Percentiles rank a stretch among this genome's conserved stretches.
phyloP scores from a whole-genome alignment of 352 stramenopile species.

The Plasmopara muralis region DNA sequence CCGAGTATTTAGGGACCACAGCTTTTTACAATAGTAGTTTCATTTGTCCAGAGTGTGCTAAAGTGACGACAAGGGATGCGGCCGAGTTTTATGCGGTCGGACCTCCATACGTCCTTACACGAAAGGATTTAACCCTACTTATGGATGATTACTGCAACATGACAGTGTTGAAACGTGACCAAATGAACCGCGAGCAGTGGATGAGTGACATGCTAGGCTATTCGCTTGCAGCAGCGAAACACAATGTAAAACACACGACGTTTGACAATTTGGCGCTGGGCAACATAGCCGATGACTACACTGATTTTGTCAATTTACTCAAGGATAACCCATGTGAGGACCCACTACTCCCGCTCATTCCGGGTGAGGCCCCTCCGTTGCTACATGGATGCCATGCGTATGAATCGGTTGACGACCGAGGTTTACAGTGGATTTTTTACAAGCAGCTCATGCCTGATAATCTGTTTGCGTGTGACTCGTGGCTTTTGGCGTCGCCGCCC shows the following conservation, averaged over 20 bases:
- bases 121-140: conserved; percentile 38
- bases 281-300: conserved; percentile 54
- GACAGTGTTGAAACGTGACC: conserved; percentile 35
- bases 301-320: conserved; percentile 46
- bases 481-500: conserved; percentile 54
- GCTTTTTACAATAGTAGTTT: conserved; percentile 40
- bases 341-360: conserved; percentile 32
- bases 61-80: conserved; percentile 33
- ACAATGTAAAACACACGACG: conserved; percentile 57
- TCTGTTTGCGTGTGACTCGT: conserved; percentile 72
- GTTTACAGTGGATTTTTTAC: conserved; percentile 59
- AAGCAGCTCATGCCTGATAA: conserved; percentile 58
- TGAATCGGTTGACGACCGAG: conserved; percentile 34
- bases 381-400: conserved; percentile 43
- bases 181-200: conserved; percentile 23
- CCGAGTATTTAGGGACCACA: conserved; percentile 24
- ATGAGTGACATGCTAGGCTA: conserved; percentile 60
- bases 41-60: conserved; percentile 49
- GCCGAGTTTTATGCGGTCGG: conserved; percentile 49
- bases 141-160: conserved; percentile 70
- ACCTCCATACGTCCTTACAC: conserved; percentile 52
- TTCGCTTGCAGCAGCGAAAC: conserved; percentile 47
- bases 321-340: conserved; percentile 57
- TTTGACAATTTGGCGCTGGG: conserved; percentile 70
- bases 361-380: conserved; percentile 38